phyloP scores from a whole-genome alignment of 768 basidiomycete genomes.

The Rhodotorula diobovata region DNA sequence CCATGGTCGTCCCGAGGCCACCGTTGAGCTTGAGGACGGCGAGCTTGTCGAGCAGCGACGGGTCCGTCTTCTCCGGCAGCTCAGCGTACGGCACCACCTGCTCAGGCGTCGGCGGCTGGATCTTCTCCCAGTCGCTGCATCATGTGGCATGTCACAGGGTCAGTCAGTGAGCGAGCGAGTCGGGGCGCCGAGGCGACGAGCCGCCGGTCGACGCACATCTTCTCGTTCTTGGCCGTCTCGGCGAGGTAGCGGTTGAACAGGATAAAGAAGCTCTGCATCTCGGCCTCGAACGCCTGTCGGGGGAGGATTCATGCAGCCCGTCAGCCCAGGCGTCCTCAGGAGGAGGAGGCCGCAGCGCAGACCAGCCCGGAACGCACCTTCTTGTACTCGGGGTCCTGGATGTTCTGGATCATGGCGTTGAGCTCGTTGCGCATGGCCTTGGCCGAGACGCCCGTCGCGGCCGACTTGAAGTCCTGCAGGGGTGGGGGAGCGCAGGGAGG shows the following conservation, averaged over 20 bases:
- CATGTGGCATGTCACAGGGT: background rate
- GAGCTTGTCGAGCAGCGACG: slow-evolving; percentile 76
- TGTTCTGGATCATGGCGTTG: slow-evolving; percentile 80
- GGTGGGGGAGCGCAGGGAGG: background rate
- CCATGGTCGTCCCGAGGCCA: slow-evolving; percentile 48
- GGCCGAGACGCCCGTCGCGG: slow-evolving; percentile 84
- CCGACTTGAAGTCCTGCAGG: slow-evolving; percentile 59
- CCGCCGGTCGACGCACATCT: slow-evolving; percentile 79
- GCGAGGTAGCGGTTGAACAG: slow-evolving; percentile 91
- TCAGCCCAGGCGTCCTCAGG: too few relatives aligned
- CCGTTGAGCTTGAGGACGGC: slow-evolving; percentile 95
- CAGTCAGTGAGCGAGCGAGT: background rate
- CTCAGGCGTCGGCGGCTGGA: slow-evolving; percentile 78
- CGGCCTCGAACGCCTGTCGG: slow-evolving; percentile 86
- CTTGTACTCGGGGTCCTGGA: slow-evolving; percentile 71
- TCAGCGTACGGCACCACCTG: slow-evolving; percentile 78
- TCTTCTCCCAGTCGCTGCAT: slow-evolving; percentile 78
- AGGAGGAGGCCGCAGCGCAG: background rate
- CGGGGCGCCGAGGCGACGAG: too few relatives aligned
- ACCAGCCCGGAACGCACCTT: slow-evolving; percentile 56
- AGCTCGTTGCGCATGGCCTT: slow-evolving; percentile 99
- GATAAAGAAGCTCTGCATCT: slow-evolving; percentile 94
- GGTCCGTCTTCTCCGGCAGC: slow-evolving; percentile 60
- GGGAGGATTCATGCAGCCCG: too few relatives aligned
- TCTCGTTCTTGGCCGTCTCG: slow-evolving; percentile 77